Conservation (phyloP, 2,329 filamentous ascomycete species). For the Kalaharituber pfeilii region DNA sequence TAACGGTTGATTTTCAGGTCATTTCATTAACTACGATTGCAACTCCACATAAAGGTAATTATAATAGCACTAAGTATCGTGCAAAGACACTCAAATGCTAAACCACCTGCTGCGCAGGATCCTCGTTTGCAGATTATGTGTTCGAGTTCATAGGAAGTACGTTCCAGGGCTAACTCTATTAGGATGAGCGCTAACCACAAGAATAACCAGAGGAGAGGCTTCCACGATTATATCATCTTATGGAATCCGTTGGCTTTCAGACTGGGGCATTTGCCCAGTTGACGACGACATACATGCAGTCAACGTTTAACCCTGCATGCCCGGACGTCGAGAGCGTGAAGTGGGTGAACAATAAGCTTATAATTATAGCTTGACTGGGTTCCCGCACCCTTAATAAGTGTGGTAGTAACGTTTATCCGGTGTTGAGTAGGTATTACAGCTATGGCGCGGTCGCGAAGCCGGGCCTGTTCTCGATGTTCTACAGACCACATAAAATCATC, state of each 20-base stretch:
- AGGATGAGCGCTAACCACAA: not conserved
- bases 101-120: conserved; percentile 11
- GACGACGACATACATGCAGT: conserved; percentile 40
- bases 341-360: conserved; percentile 33
- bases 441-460: conserved; percentile 15
- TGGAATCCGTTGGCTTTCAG: conserved; percentile 37
- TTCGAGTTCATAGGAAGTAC: conserved; percentile 16
- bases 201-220: conserved; percentile 15
- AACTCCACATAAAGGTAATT: conserved; percentile 26
- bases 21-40: conserved; percentile 28
- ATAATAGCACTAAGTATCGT: not conserved
- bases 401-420: too few species aligned
- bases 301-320: conserved; percentile 42
- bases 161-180: not conserved
- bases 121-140: conserved; percentile 21
- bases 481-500: conserved; percentile 37
- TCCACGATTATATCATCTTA: conserved; percentile 30
- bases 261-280: conserved; percentile 45
- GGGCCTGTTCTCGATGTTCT: conserved; percentile 31
- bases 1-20: conserved; percentile 6
- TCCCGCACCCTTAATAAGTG: not conserved
- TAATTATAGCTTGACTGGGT: conserved; percentile 1
- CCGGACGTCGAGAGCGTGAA: conserved; percentile 36
- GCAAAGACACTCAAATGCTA: not conserved
- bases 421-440: conserved; percentile 15